These are phyloP conservation scores for Fraxinus sp. DNA, from an alignment of 305 asterid genomes.

Conservation along the genomic window DNA sequence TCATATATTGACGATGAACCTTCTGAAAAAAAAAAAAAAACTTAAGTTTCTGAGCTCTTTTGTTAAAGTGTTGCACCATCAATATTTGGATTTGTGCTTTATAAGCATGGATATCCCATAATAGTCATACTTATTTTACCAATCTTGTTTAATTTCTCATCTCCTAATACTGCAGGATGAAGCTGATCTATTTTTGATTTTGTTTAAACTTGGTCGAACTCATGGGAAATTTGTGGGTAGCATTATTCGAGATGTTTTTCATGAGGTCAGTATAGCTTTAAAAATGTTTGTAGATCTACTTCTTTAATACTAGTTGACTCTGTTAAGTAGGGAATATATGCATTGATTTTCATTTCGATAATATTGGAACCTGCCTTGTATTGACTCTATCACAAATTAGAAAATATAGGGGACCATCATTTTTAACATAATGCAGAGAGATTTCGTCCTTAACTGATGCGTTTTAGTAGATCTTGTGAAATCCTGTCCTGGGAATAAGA, in stretches of 20 bases:
- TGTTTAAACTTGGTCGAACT: constrained; percentile 59
- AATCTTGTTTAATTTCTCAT: constrained; percentile 12
- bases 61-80: not conserved
- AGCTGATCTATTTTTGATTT: constrained; percentile 54
- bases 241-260: constrained; percentile 51
- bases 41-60: constrained; percentile 1
- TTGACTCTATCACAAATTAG: not conserved
- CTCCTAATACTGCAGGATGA: constrained; percentile 67
- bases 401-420: not conserved
- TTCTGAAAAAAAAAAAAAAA: not conserved
- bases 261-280: constrained; percentile 51
- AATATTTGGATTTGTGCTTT: not conserved
- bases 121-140: not conserved
- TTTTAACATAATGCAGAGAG: not conserved
- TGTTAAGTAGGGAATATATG: not conserved
- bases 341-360: not conserved
- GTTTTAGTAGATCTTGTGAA: not conserved
- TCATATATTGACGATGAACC: not conserved
- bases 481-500: not conserved
- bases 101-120: not conserved
- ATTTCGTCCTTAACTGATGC: not conserved
- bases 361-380: not conserved
- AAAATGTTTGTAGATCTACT: constrained; percentile 11
- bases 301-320: constrained; percentile 3
- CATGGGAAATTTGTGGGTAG: constrained; percentile 62